Base-by-base conservation (phyloP, 2,329 filamentous ascomycete genomes). In the Volutella citrinella region DNA sequence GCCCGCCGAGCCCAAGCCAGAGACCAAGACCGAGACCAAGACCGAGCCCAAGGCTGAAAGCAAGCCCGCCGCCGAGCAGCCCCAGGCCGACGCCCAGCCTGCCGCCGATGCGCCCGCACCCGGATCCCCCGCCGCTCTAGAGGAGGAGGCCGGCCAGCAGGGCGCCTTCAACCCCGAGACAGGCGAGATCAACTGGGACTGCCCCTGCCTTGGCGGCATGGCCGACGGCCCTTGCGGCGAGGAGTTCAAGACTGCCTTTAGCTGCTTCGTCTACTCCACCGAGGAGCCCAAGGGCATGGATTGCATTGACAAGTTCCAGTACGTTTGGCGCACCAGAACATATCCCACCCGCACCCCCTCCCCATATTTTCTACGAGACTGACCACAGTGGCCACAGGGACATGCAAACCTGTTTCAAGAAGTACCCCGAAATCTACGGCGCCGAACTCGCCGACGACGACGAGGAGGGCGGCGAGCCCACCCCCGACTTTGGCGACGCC, bases 111-210 rank as follows among this genome's bases (percentile, higher is more conserved):
- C 26, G 16, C 47, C 41, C 17, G 33, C 54, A 42, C 45, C 49
- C 6, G 59, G 60, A 18, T 69, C 73, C 3, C 67, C 71, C 7
- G 68, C 68, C 37, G 72, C 64, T 0, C 67, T 93, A 11, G 84
- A 95, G 61, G 79, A 87, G 40, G 89, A 96, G 63, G 89, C 88
- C 6, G 77, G 70, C 42, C 82, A 91, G 59, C 82, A 97, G 64
- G 93, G 88, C 36, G 93, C 93, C 2, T 98, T 97, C 70, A 95
- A 98, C 65, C 89, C 90, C 4, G 93, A 97, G 70, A 98, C 93
- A 9, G 93, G 93, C 51, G 93, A 98, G 75, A 98, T 98, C 68
- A 98, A 98, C 74, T 98, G 93, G 93, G 93, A 97, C 61, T 98
- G 93, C 65, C 93, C 93, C 12, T 98, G 93, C 62, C 70, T 98